Evolutionary conservation across 495 filamentous ascomycete genomes (phyloP).

Genomic region (Xylaria grammica): DNA sequence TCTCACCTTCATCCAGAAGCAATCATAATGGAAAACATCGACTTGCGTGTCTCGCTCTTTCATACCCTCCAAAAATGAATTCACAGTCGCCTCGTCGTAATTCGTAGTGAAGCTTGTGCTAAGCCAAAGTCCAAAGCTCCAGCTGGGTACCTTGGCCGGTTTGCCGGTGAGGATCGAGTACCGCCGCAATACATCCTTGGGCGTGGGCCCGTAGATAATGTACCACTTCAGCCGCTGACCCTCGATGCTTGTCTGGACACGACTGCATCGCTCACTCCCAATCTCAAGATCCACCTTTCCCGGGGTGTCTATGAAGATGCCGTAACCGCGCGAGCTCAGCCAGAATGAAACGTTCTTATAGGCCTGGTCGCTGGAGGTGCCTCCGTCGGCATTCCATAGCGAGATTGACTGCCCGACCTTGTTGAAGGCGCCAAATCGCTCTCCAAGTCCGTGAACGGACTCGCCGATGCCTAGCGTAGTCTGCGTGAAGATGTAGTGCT

Average conservation of each 20-base stretch:
- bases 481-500: constrained; percentile 66
- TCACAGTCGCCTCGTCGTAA: constrained; percentile 71
- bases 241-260: constrained; percentile 67
- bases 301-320: constrained; percentile 69
- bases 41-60: constrained; percentile 66
- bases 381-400: constrained; percentile 76
- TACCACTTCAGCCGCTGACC: constrained; percentile 67
- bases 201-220: constrained; percentile 68
- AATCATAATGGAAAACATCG: constrained; percentile 74
- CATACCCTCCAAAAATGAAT: constrained; percentile 71
- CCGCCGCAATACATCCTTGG: constrained; percentile 68
- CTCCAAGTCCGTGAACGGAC: constrained; percentile 70
- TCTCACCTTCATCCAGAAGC: constrained; percentile 61
- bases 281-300: constrained; percentile 68
- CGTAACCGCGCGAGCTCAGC: constrained; percentile 70
- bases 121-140: constrained; percentile 75
- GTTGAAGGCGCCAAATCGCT: constrained; percentile 72
- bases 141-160: constrained; percentile 65
- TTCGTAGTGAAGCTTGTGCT: constrained; percentile 73
- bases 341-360: constrained; percentile 80
- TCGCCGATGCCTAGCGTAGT: constrained; percentile 69
- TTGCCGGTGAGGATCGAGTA: constrained; percentile 68
- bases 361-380: constrained; percentile 70
- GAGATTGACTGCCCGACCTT: constrained; percentile 71
- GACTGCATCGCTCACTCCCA: constrained; percentile 67